These are phyloP conservation scores for Neoboletus subvelutipes DNA, from an alignment of 768 basidiomycete species.

Conservation along the genomic window DNA sequence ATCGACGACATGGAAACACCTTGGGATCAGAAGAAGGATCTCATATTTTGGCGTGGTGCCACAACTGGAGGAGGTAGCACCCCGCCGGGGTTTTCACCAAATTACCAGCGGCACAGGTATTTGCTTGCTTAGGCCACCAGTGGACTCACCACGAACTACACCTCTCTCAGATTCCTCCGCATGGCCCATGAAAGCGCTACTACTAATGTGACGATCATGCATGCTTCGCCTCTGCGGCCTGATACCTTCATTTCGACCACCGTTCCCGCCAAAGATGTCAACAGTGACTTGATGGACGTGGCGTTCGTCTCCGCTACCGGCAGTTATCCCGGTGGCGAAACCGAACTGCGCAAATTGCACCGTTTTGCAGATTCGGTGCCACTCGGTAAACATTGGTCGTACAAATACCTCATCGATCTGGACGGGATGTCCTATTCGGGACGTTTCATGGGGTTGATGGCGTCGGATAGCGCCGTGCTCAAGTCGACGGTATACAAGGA, in stretches of 20 bases:
- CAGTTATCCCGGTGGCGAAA: conserved; percentile 73
- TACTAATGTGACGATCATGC: conserved; percentile 61
- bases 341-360: conserved; percentile 60
- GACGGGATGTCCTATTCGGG: conserved; percentile 97
- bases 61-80: conserved; percentile 93
- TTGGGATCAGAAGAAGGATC: conserved; percentile 87
- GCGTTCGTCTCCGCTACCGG: conserved; percentile 82
- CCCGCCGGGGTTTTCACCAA: conserved; percentile 76
- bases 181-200: conserved; percentile 59
- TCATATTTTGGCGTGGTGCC: conserved; percentile 93
- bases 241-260: conserved; percentile 57
- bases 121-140: conserved; percentile 12
- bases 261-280: conserved; percentile 61
- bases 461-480: conserved; percentile 85
- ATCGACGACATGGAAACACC: conserved; percentile 84
- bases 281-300: conserved; percentile 81
- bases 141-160: not conserved
- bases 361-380: conserved; percentile 75
- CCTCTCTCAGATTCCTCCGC: conserved; percentile 56
- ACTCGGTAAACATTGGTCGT: conserved; percentile 85
- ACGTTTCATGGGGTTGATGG: conserved; percentile 80
- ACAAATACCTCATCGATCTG: conserved; percentile 90
- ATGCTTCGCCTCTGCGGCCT: conserved; percentile 63
- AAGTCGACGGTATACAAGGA: conserved; percentile 92
- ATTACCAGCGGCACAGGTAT: conserved; percentile 86